Evolutionary conservation across 2,329 filamentous ascomycete genomes (phyloP).

Genomic region (Aaosphaeria pasadenensis): DNA sequence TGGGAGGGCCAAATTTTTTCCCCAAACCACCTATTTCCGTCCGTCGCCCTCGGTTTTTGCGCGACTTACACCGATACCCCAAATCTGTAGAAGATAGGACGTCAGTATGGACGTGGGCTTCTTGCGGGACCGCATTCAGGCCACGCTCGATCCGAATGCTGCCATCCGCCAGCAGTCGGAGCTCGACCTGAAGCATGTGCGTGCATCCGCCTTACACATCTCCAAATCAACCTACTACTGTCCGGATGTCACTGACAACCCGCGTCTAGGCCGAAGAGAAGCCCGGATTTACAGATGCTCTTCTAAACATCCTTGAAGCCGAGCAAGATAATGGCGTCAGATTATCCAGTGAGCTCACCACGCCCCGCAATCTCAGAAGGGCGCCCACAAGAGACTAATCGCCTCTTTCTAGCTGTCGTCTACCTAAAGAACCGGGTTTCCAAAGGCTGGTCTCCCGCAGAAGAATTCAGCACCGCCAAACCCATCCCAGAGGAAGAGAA

Average conservation of each 20-base stretch:
- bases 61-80: no score
- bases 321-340: constrained; percentile 84
- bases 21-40: no score
- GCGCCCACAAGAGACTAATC: constrained; percentile 15
- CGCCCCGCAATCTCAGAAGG: no score
- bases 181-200: constrained; percentile 77
- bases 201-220: constrained; percentile 24
- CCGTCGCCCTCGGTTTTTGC: no score
- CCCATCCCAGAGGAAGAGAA: constrained; percentile 88
- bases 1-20: no score
- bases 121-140: constrained; percentile 73
- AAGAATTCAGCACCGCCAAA: constrained; percentile 70
- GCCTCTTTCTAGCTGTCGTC: constrained; percentile 68
- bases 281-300: constrained; percentile 83
- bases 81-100: not conserved
- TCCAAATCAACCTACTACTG: not conserved
- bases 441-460: constrained; percentile 79
- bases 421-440: constrained; percentile 98
- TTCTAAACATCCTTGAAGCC: constrained; percentile 84
- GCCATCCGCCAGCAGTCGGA: constrained; percentile 75
- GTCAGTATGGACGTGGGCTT: constrained; percentile 68
- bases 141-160: constrained; percentile 71
- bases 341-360: constrained; percentile 67
- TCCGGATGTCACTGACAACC: constrained; percentile 12
- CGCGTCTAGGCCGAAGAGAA: constrained; percentile 75